Evolutionary conservation across 2,329 filamentous ascomycete species (phyloP).

Genomic region (Xylariaceae sp.): DNA sequence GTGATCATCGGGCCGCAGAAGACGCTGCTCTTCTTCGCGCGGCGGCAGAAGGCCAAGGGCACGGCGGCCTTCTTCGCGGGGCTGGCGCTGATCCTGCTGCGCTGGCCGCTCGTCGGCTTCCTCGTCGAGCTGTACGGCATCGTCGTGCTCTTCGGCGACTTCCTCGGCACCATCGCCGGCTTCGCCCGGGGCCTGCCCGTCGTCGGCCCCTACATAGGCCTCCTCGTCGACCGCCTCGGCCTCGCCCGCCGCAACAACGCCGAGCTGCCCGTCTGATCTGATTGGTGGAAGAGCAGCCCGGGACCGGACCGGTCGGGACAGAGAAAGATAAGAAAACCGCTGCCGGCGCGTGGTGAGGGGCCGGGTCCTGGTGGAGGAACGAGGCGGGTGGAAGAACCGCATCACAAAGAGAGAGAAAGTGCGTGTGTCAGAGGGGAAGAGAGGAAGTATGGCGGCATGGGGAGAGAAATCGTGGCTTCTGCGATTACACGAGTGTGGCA

Average conservation of each 20-base stretch:
- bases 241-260: slow-evolving; percentile 65
- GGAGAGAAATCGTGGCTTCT: too few relatives aligned
- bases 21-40: slow-evolving; percentile 88
- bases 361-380: too few relatives aligned
- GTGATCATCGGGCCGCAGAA: slow-evolving; percentile 92
- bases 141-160: slow-evolving; percentile 89
- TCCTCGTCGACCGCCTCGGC: slow-evolving; percentile 62
- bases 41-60: slow-evolving; percentile 85
- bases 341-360: too few relatives aligned
- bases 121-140: slow-evolving; percentile 88
- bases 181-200: slow-evolving; percentile 82
- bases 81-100: slow-evolving; percentile 75
- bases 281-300: too few relatives aligned
- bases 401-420: too few relatives aligned
- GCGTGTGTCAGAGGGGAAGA: too few relatives aligned
- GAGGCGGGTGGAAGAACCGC: too few relatives aligned
- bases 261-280: slow-evolving; percentile 70
- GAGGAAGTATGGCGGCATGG: too few relatives aligned
- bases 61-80: slow-evolving; percentile 82
- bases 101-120: slow-evolving; percentile 90
- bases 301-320: too few relatives aligned
- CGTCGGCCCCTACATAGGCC: slow-evolving; percentile 77
- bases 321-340: too few relatives aligned
- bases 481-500: too few relatives aligned
- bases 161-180: slow-evolving; percentile 82